phyloP scores from a whole-genome alignment of 768 basidiomycete species.

The Suillus placidus region DNA sequence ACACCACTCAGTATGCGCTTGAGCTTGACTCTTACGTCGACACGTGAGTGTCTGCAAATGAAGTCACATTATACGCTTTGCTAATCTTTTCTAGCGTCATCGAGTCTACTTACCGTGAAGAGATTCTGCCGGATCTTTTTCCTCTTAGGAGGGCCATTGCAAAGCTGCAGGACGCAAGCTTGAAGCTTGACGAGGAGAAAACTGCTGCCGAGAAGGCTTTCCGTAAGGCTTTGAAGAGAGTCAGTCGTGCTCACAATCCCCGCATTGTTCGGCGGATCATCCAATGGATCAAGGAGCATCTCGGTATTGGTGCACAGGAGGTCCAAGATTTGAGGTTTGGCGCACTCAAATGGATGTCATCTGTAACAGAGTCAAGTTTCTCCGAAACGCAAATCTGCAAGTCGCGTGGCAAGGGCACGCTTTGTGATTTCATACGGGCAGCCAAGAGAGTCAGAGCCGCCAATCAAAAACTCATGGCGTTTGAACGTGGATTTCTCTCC shows the following conservation, averaged over 20 bases:
- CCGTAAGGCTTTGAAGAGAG: constrained; percentile 44
- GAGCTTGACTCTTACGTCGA: constrained; percentile 67
- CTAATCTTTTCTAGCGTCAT: constrained; percentile 48
- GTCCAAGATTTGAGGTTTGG: constrained; percentile 9
- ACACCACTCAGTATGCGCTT: constrained; percentile 74
- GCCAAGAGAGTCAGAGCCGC: constrained; percentile 57
- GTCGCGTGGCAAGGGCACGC: constrained; percentile 32
- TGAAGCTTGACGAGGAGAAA: constrained; percentile 62
- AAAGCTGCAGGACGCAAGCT: constrained; percentile 52
- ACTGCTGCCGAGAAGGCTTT: constrained; percentile 54
- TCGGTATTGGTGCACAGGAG: constrained; percentile 9
- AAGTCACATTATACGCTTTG: constrained; percentile 26
- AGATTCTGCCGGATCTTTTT: constrained; percentile 37
- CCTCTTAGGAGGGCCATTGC: constrained; percentile 49
- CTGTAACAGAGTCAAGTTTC: neutral
- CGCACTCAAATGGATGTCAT: constrained; percentile 8
- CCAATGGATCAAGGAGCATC: constrained; percentile 33
- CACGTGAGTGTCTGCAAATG: constrained; percentile 43
- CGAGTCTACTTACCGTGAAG: constrained; percentile 35
- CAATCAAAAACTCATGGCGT: constrained; percentile 68
- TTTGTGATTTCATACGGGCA: constrained; percentile 55
- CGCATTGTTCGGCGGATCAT: constrained; percentile 11
- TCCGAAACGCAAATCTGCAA: constrained; percentile 15
- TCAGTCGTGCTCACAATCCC: constrained; percentile 9
- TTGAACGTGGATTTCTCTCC: constrained; percentile 82